Base-by-base conservation (phyloP, 495 filamentous ascomycete genomes). In the Lophium mytilinum region DNA sequence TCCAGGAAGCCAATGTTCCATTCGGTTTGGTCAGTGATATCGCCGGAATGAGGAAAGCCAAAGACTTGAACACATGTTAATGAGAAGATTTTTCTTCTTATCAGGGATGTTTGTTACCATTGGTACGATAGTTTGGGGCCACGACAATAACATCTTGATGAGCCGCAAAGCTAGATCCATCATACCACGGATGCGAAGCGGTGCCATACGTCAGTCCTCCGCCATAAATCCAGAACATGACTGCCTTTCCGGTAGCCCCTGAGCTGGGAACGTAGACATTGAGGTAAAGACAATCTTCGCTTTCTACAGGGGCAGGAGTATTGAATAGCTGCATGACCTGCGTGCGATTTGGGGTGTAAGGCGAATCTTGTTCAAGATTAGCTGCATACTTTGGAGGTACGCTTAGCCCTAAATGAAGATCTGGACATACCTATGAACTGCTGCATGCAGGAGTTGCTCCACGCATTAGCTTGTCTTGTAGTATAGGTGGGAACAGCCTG, bases 271-370 rank as follows among this genome's bases (percentile, higher is more conserved):
- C 66, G 35, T 63, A 73, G 33, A 73, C 65, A 49, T 73, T 73
- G 33, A 73, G 50, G 52, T 71, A 73, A 11, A 71, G 53, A 57
- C 71, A 73, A 52, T 73, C 71, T 50, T 73, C 71, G 50, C 68
- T 73, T 55, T 74, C 72, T 17, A 62, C 59, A 0, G 58, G 55
- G 4, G 60, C 33, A 1, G 68, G 63, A 19, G 51, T 63, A 47
- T 69, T 69, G 66, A 69, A 74, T 6, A 72, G 60, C 6, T 49
- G 30, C 40, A 66, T 59, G 3, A 64, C 64, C 33, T 71, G 70
- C 11, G 68, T 35, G 9, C 64, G 59, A 11, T 56, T 35, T 21
- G 60, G 34, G 14, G 37, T 5, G 24, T 30, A 30, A 30, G 24
- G 24, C 24, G 24, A 30, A 30, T 30, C 24, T 30, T 30, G 24